These are phyloP conservation scores for Dianthus caryophyllus DNA, from an alignment of 148 eudicot genomes.

Conservation along the genomic window DNA sequence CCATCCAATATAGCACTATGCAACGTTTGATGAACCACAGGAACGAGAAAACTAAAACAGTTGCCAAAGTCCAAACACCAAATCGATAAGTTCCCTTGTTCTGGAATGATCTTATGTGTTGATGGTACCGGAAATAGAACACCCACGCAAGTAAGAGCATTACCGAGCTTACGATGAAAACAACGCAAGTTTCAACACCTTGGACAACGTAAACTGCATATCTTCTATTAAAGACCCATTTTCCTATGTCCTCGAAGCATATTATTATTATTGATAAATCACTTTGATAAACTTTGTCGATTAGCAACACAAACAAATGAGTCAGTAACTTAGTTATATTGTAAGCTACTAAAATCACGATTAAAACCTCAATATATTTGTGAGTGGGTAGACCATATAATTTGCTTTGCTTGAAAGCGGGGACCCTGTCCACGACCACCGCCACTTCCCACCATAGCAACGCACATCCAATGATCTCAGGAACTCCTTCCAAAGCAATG, in stretches of 20 bases:
- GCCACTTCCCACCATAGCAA: constrained; percentile 12
- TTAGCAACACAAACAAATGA: background rate
- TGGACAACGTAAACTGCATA: constrained; percentile 6
- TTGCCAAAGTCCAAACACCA: constrained; percentile 6
- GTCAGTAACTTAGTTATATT: constrained; percentile 1
- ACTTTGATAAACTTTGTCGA: too few relatives aligned
- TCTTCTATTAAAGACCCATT: background rate
- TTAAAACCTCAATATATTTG: constrained; percentile 3
- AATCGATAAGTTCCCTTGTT: background rate
- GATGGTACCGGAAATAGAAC: background rate
- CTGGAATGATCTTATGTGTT: background rate
- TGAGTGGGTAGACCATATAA: constrained; percentile 1
- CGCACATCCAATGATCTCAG: constrained; percentile 3
- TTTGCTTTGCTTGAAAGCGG: background rate
- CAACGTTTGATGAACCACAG: constrained; percentile 21
- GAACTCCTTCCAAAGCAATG: too few relatives aligned
- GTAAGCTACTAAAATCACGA: constrained; percentile 9
- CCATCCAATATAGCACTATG: constrained; percentile 12
- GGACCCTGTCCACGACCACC: background rate
- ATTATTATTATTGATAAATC: too few relatives aligned
- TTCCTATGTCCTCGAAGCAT: too few relatives aligned
- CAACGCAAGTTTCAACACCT: constrained; percentile 12
- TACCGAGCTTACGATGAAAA: constrained; percentile 11
- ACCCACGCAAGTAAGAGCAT: constrained; percentile 18
- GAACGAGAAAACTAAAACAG: background rate